Percentiles rank a stretch among this genome's conserved stretches.
phyloP scores from a whole-genome alignment of 225 moss, liverwort and hornwort genomes.

The Asterella californica region DNA sequence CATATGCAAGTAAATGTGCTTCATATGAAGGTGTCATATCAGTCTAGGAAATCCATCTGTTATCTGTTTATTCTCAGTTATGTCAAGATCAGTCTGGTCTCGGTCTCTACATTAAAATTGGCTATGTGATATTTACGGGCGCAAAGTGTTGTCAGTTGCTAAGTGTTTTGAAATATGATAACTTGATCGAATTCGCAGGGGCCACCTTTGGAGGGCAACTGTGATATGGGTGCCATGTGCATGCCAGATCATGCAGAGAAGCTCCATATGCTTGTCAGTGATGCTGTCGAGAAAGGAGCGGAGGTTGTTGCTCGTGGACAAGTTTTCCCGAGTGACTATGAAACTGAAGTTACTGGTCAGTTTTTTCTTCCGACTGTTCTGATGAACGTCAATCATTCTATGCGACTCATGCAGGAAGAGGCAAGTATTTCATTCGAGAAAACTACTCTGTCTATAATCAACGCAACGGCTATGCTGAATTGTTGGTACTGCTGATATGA shows the following conservation, averaged over 20 bases:
- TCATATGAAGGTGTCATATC: neutral
- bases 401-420: conserved; percentile 56
- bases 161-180: neutral
- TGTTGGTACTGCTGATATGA: neutral
- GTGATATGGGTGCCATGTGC: conserved; percentile 57
- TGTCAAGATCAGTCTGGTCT: neutral
- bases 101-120: neutral
- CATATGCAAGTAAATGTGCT: neutral
- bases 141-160: neutral
- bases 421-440: conserved; percentile 9
- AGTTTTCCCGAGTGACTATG: conserved; percentile 23
- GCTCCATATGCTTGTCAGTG: conserved; percentile 41
- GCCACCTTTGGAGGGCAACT: conserved; percentile 41
- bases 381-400: conserved; percentile 51
- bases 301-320: conserved; percentile 47
- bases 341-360: conserved; percentile 44
- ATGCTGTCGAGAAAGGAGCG: conserved; percentile 47
- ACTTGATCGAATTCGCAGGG: conserved; percentile 32
- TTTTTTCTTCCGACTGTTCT: conserved; percentile 51
- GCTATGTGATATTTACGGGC: neutral
- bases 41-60: no score
- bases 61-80: neutral
- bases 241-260: conserved; percentile 49
- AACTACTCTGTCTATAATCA: neutral
- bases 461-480: neutral